phyloP scores from a whole-genome alignment of 441 rosid species.

The Corymbia calophylla region DNA sequence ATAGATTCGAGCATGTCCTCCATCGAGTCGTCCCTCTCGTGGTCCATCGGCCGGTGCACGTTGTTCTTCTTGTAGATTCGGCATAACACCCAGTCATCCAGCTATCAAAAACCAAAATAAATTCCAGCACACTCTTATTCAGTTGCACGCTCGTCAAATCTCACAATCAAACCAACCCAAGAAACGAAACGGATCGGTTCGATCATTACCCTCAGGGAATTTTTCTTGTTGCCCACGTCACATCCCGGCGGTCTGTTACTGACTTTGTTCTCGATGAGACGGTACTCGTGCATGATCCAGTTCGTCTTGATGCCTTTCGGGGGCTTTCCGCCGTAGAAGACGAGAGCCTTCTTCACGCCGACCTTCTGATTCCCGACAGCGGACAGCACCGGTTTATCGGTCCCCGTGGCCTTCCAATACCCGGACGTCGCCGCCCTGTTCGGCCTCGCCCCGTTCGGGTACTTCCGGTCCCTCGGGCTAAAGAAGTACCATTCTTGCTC shows the following conservation, averaged over 20 bases:
- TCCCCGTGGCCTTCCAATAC: conserved; percentile 96
- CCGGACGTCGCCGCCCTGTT: conserved; percentile 95
- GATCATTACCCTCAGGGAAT: conserved; percentile 58
- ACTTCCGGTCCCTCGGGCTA: conserved; percentile 85
- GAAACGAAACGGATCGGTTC: not conserved
- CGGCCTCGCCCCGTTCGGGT: conserved; percentile 90
- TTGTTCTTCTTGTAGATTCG: conserved; percentile 10
- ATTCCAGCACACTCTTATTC: not conserved
- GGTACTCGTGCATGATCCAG: conserved; percentile 98
- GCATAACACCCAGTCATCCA: conserved; percentile 15
- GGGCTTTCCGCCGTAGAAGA: conserved; percentile 88
- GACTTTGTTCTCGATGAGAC: conserved; percentile 39
- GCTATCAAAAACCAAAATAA: not conserved
- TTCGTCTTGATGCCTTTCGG: conserved; percentile 85
- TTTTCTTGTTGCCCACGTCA: conserved; percentile 42
- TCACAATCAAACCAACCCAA: not conserved
- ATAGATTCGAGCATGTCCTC: conserved; percentile 1
- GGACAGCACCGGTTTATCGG: conserved; percentile 76
- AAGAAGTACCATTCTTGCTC: conserved; percentile 96
- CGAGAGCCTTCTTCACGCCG: conserved; percentile 89
- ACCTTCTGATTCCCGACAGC: conserved; percentile 55
- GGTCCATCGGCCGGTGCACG: not conserved
- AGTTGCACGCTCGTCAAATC: not conserved
- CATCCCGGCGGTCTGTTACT: conserved; percentile 29
- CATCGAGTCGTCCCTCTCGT: conserved; percentile 6